A percentile compares a stretch with the other conserved stretches of the same genome.
Conservation (phyloP, 192 early-diverging fungal species). For the Helicostylum pulchrum region DNA sequence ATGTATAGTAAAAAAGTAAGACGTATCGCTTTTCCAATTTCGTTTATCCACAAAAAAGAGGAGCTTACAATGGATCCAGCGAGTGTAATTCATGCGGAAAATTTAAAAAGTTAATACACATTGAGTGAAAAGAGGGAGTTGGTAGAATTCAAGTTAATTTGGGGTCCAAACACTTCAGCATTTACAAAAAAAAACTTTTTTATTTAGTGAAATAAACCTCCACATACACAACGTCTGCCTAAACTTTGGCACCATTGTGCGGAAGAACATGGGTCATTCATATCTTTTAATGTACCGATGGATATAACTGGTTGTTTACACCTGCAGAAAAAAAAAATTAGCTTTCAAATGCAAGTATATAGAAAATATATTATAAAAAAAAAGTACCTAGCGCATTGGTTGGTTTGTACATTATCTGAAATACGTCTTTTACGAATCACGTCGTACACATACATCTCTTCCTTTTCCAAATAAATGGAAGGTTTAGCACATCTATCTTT, state of each 20-base stretch:
- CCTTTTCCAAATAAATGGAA: neutral
- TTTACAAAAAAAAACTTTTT: neutral
- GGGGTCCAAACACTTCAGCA: no score
- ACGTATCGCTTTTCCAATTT: no score
- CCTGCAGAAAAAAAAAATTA: neutral
- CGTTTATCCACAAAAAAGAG: no score
- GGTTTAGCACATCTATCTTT: conserved; percentile 19
- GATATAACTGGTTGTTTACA: conserved; percentile 19
- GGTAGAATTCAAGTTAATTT: no score
- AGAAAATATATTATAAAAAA: no score
- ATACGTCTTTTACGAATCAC: conserved; percentile 14
- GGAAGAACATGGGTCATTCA: neutral
- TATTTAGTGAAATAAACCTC: conserved; percentile 13
- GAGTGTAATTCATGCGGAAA: no score
- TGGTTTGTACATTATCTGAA: neutral
- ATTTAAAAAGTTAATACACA: no score
- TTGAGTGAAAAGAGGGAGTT: no score
- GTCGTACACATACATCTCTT: neutral
- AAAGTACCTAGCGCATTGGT: conserved; percentile 4
- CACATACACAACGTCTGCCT: conserved; percentile 19
- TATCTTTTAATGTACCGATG: neutral
- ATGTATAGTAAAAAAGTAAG: no score
- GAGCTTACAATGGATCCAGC: no score
- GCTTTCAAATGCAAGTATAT: neutral
- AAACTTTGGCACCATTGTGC: conserved; percentile 24